These are phyloP conservation scores for Lipomyces orientalis DNA, from an alignment of 805 yeast species.

Conservation along the genomic window DNA sequence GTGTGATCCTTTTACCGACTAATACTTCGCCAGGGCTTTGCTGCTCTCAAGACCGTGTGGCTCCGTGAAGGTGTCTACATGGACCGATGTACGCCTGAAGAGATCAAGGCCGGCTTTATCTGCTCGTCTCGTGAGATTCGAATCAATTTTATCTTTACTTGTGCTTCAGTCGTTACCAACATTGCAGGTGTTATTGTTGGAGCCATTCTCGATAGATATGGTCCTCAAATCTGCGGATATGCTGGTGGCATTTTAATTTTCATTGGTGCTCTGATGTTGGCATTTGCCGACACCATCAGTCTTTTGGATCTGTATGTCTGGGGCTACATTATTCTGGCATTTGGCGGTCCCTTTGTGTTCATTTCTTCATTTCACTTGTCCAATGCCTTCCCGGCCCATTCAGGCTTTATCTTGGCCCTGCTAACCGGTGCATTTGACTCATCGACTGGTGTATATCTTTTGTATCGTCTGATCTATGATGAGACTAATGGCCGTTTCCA, in stretches of 20 bases:
- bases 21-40: slow-evolving; percentile 59
- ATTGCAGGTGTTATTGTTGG: slow-evolving; percentile 85
- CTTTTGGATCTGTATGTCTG: slow-evolving; percentile 66
- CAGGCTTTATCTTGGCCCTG: slow-evolving; percentile 81
- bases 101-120: slow-evolving; percentile 37
- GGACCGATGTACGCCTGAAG: slow-evolving; percentile 57
- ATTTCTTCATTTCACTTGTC: slow-evolving; percentile 90
- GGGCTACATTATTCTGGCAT: slow-evolving; percentile 78
- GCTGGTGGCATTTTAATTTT: slow-evolving; percentile 69
- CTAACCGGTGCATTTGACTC: slow-evolving; percentile 95
- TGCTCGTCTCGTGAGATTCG: slow-evolving; percentile 84
- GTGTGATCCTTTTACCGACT: not conserved
- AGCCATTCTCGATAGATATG: slow-evolving; percentile 72
- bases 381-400: slow-evolving; percentile 79
- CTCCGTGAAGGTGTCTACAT: slow-evolving; percentile 77
- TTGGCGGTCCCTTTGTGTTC: slow-evolving; percentile 94
- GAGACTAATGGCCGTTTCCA: slow-evolving; percentile 47
- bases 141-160: slow-evolving; percentile 79
- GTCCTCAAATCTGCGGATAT: slow-evolving; percentile 80
- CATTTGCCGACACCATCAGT: slow-evolving; percentile 48
- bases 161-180: slow-evolving; percentile 87
- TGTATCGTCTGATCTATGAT: slow-evolving; percentile 71
- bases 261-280: slow-evolving; percentile 59
- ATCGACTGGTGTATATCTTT: slow-evolving; percentile 83
- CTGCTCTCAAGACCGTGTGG: slow-evolving; percentile 87